Conservation (phyloP, 1,139 yeast genomes). For the Taphrina flavorubra region DNA sequence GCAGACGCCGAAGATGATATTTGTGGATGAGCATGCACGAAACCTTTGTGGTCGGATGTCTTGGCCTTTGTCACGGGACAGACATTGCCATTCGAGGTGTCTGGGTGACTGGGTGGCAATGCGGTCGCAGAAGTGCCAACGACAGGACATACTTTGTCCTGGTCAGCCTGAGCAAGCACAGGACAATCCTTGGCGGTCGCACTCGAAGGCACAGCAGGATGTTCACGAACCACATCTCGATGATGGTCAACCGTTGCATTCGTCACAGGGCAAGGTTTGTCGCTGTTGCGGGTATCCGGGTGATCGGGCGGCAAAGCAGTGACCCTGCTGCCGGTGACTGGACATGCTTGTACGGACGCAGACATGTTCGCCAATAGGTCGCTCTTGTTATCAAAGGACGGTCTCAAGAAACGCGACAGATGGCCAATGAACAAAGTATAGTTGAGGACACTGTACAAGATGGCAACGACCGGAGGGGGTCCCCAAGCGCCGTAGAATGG, state of each 20-base stretch:
- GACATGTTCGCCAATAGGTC: not conserved
- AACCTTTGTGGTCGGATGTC: constrained; percentile 22
- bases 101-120: constrained; percentile 35
- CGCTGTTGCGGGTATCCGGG: constrained; percentile 29
- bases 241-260: constrained; percentile 35
- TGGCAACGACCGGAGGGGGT: too few species aligned
- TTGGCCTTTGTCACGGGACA: constrained; percentile 39
- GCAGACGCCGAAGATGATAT: constrained; percentile 16
- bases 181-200: constrained; percentile 40
- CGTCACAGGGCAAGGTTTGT: constrained; percentile 34
- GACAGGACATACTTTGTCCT: constrained; percentile 37
- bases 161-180: constrained; percentile 22
- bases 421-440: too few species aligned
- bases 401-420: too few species aligned
- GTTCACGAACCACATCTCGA: constrained; percentile 29
- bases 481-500: not conserved
- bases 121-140: constrained; percentile 29
- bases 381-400: too few species aligned
- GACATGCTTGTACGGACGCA: constrained; percentile 19
- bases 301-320: constrained; percentile 31
- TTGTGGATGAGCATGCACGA: constrained; percentile 27
- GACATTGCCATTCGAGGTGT: constrained; percentile 20
- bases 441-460: too few species aligned
- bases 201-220: constrained; percentile 16
- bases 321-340: constrained; percentile 33